Percentiles rank a stretch among this genome's conserved stretches.
These are phyloP conservation scores for Monosporozyma unispora DNA, from an alignment of 805 yeast genomes.

Conservation along the genomic window DNA sequence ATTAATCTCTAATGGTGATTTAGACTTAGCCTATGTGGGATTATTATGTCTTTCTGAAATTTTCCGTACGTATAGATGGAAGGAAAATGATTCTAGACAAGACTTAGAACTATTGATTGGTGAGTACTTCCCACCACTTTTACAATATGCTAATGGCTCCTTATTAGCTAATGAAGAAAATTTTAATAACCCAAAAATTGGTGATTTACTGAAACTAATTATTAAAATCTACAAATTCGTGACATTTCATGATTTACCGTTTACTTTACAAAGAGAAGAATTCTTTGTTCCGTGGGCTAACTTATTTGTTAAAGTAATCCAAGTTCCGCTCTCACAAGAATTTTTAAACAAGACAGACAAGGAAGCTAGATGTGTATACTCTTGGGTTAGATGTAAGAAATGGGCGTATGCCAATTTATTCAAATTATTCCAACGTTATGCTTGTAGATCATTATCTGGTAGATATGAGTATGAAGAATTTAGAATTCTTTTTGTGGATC, in stretches of 20 bases:
- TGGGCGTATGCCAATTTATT: conserved; percentile 80
- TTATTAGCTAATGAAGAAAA: conserved; percentile 33
- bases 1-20: conserved; percentile 38
- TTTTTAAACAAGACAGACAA: conserved; percentile 36
- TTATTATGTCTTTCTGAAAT: conserved; percentile 63
- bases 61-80: conserved; percentile 64
- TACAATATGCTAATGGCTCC: conserved; percentile 54
- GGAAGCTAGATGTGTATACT: conserved; percentile 48
- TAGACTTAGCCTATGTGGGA: conserved; percentile 50
- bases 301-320: conserved; percentile 61
- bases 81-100: conserved; percentile 44
- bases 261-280: conserved; percentile 46
- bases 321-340: conserved; percentile 37
- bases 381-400: conserved; percentile 71
- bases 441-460: conserved; percentile 37
- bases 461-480: conserved; percentile 56
- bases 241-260: conserved; percentile 65
- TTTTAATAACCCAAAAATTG: conserved; percentile 33
- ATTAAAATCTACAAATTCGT: conserved; percentile 73
- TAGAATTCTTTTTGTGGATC: conserved; percentile 41
- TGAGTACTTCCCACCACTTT: conserved; percentile 55
- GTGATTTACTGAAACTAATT: conserved; percentile 67
- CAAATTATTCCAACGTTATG: conserved; percentile 65
- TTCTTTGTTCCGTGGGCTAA: conserved; percentile 59
- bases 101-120: conserved; percentile 46